Conservation (phyloP, 345 rosid genomes). For the Cardiospermum halicacabum region DNA sequence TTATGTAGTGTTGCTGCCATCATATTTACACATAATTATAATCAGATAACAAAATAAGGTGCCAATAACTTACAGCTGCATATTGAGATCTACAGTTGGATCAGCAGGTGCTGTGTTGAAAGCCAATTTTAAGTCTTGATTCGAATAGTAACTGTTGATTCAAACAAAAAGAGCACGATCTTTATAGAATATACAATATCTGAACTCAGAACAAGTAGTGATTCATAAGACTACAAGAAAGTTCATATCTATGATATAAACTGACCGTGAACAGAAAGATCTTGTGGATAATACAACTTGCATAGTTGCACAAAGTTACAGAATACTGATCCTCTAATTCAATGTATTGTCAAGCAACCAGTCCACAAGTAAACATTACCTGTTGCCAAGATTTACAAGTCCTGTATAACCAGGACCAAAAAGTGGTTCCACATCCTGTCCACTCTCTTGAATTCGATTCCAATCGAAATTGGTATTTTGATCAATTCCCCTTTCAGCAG, state of each 20-base stretch:
- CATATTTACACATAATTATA: background rate
- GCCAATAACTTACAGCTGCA: constrained; percentile 73
- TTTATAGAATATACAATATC: constrained; percentile 9
- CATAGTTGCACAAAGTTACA: constrained; percentile 63
- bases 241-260: constrained; percentile 7
- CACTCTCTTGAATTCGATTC: constrained; percentile 99
- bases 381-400: constrained; percentile 94
- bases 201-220: background rate
- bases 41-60: constrained; percentile 7
- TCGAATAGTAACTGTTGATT: constrained; percentile 52
- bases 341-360: constrained; percentile 10
- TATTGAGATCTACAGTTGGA: constrained; percentile 92
- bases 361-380: constrained; percentile 36
- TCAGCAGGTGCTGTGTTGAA: constrained; percentile 92
- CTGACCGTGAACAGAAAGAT: constrained; percentile 64
- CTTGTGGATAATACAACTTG: constrained; percentile 82
- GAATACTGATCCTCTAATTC: constrained; percentile 14
- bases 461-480: constrained; percentile 96
- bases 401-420: constrained; percentile 97
- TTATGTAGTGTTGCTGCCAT: background rate
- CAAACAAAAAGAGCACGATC: constrained; percentile 11
- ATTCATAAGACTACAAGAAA: constrained; percentile 6
- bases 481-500: constrained; percentile 99
- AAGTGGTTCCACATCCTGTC: constrained; percentile 73
- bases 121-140: constrained; percentile 69